Evolutionary conservation across 257 asterid species (phyloP).

Genomic region (Rubia yunnanensis): DNA sequence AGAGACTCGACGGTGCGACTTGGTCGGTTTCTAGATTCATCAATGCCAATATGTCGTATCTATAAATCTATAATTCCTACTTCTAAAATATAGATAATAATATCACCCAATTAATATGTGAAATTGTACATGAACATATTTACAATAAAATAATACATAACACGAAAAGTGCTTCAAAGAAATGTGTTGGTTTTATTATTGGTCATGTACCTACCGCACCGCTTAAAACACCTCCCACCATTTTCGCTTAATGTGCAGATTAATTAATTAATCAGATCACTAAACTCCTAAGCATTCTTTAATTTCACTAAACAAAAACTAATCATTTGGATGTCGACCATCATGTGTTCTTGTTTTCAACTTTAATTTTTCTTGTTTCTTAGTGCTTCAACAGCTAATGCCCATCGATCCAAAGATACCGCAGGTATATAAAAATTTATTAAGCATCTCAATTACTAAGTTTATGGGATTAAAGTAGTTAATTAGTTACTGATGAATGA

Average conservation of each 20-base stretch:
- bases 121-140: not conserved
- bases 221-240: not conserved
- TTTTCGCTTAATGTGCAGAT: not conserved
- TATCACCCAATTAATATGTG: no score
- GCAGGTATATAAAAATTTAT: not conserved
- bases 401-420: not conserved
- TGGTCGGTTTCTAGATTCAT: no score
- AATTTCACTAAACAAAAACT: not conserved
- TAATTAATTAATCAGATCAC: not conserved
- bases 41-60: no score
- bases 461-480: not conserved
- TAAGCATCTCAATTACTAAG: not conserved
- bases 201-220: constrained; percentile 1
- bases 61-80: no score
- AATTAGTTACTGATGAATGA: not conserved
- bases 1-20: no score
- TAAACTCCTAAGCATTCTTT: not conserved
- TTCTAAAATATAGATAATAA: no score
- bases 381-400: not conserved
- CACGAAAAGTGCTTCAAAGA: no score
- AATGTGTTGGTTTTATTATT: no score
- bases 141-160: no score
- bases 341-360: not conserved
- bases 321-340: constrained; percentile 1
- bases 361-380: not conserved